Conservation (phyloP, 1,284 basidiomycete genomes). For the Thecaphora thlaspeos region DNA sequence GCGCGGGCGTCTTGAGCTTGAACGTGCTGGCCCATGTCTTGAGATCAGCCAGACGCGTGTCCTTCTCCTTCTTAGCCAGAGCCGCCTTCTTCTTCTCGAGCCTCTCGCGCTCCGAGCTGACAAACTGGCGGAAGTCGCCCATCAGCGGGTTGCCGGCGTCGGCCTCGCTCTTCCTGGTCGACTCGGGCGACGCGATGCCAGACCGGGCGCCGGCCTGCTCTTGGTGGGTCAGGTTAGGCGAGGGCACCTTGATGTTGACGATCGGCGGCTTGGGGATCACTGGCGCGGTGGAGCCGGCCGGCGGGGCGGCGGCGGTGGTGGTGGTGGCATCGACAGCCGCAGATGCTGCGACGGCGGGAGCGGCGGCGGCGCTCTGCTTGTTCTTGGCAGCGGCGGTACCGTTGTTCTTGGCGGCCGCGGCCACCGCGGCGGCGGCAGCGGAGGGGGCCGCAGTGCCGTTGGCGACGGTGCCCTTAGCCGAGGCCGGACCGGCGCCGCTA, state of each 20-base stretch:
- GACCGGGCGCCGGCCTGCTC: constrained; percentile 6
- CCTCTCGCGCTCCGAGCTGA: constrained; percentile 51
- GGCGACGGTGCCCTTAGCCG: too few relatives aligned
- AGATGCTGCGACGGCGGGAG: too few relatives aligned
- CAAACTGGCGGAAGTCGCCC: constrained; percentile 53
- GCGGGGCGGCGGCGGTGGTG: too few relatives aligned
- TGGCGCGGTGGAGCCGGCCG: too few relatives aligned
- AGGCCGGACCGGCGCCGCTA: too few relatives aligned
- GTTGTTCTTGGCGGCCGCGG: too few relatives aligned
- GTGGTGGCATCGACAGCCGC: too few relatives aligned
- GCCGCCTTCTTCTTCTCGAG: constrained; percentile 82
- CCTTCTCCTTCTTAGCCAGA: constrained; percentile 86
- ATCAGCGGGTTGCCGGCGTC: constrained; percentile 39
- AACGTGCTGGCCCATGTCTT: constrained; percentile 88
- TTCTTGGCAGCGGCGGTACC: too few relatives aligned
- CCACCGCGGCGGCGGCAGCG: too few relatives aligned
- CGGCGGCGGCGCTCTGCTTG: too few relatives aligned
- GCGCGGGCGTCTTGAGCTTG: constrained; percentile 93
- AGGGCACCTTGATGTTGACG: constrained; percentile 37
- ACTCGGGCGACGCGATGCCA: background rate
- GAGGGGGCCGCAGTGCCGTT: too few relatives aligned
- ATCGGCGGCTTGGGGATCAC: too few relatives aligned
- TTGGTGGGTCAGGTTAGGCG: constrained; percentile 27
- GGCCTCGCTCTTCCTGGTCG: constrained; percentile 18
- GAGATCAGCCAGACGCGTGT: constrained; percentile 84